Evolutionary conservation across 805 yeast genomes (phyloP).

Genomic region (Grigorovia humatica): DNA sequence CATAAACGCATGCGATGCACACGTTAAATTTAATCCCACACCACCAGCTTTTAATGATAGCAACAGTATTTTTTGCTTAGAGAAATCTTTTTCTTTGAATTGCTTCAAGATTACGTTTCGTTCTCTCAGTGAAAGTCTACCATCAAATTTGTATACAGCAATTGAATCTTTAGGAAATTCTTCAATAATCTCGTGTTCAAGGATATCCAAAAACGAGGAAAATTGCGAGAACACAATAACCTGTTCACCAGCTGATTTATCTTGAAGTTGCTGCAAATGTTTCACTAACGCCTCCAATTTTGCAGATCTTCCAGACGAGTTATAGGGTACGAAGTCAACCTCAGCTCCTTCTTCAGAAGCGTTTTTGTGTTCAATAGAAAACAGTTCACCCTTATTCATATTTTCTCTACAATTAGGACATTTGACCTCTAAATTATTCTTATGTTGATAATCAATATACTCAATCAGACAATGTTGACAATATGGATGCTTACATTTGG

Average conservation of each 20-base stretch:
- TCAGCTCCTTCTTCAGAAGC: background rate
- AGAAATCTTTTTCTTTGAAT: slow-evolving; percentile 34
- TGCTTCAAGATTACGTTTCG: slow-evolving; percentile 50
- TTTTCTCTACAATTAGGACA: slow-evolving; percentile 72
- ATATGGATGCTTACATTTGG: slow-evolving; percentile 74
- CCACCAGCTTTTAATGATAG: slow-evolving; percentile 88
- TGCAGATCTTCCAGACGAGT: slow-evolving; percentile 41
- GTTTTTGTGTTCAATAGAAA: slow-evolving; percentile 3
- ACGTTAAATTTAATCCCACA: slow-evolving; percentile 79
- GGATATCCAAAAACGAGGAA: slow-evolving; percentile 67
- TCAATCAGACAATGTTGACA: slow-evolving; percentile 66
- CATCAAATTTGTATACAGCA: slow-evolving; percentile 65
- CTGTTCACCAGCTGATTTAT: slow-evolving; percentile 53
- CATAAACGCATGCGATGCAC: slow-evolving; percentile 75
- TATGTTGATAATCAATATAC: slow-evolving; percentile 57
- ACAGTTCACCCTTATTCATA: slow-evolving; percentile 40
- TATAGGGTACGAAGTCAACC: slow-evolving; percentile 5
- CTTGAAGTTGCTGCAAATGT: slow-evolving; percentile 45
- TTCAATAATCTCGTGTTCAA: slow-evolving; percentile 48
- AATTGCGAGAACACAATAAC: slow-evolving; percentile 88
- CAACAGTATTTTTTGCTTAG: slow-evolving; percentile 40
- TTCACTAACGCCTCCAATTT: slow-evolving; percentile 59
- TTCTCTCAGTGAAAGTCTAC: slow-evolving; percentile 57
- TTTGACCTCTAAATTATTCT: slow-evolving; percentile 34
- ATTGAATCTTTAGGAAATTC: slow-evolving; percentile 31